phyloP scores from a whole-genome alignment of 1,284 basidiomycete genomes.

The Cystobasidium slooffiae region DNA sequence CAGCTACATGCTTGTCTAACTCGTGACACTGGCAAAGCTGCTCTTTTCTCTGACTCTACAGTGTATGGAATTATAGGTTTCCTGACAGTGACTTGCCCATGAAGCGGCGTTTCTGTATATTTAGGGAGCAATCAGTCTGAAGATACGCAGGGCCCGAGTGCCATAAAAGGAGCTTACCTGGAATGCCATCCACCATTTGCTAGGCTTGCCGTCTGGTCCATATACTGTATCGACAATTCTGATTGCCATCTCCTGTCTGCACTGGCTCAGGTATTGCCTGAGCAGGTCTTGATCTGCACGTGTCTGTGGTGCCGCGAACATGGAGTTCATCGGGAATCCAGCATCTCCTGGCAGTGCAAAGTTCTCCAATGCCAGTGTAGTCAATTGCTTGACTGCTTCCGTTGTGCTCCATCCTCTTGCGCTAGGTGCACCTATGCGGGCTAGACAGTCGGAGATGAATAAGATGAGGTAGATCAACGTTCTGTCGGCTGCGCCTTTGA shows the following conservation, averaged over 20 bases:
- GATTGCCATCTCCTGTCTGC: constrained; percentile 84
- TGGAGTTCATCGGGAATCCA: constrained; percentile 87
- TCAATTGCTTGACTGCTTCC: constrained; percentile 85
- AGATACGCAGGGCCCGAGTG: not conserved
- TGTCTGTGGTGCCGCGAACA: constrained; percentile 80
- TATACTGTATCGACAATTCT: constrained; percentile 88
- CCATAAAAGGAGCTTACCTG: constrained; percentile 60
- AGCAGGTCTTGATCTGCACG: constrained; percentile 85
- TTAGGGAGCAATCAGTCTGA: not conserved
- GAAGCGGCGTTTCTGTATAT: constrained; percentile 74
- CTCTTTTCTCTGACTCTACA: not conserved
- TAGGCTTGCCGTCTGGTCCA: constrained; percentile 77
- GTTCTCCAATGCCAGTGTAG: constrained; percentile 87
- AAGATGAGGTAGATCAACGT: constrained; percentile 96
- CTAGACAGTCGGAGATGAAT: constrained; percentile 95
- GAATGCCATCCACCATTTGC: constrained; percentile 99
- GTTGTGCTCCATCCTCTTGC: constrained; percentile 59
- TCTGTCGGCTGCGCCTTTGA: constrained; percentile 94
- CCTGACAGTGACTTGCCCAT: constrained; percentile 69
- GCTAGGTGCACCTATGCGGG: constrained; percentile 69
- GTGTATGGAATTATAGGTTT: not conserved
- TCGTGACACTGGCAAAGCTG: not conserved
- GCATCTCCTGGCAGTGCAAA: constrained; percentile 96
- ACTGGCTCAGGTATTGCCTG: constrained; percentile 88
- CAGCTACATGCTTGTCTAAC: not conserved